Evolutionary conservation across 257 asterid species (phyloP), one percentile per base, ranked within the genome.

Genomic region (Galeopsis tetrahit): DNA sequence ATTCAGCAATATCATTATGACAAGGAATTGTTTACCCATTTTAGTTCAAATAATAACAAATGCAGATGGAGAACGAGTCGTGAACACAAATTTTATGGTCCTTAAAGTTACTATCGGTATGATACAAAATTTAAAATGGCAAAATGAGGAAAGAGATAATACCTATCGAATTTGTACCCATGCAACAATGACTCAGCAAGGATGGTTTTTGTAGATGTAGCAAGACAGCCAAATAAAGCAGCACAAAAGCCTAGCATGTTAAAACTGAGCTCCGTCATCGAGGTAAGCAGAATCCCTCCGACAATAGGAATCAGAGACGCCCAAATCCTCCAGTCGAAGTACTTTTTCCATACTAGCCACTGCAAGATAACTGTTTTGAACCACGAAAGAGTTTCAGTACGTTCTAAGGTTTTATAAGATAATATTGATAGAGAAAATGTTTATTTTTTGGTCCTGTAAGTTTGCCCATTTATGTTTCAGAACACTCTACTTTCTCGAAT

Each of bases 101-200:
- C 9, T 44, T 39, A 72, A 14, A 4, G 4, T 14, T 13, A 58
- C 33, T 32, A 52, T 52, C 40, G 15, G 31, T 7, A 51, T 43
- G 11, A 56, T 31, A 14, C 35, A 40, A 13, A 36, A 53, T 8
- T 31, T 63, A 48, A 3, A 31, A 60, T 32, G 34, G 31, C 3
- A 46, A 9, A 53, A 31, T 28, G 21, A 3, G 44, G 38, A 65
- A 44, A 28, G 31, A 64, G 67, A 65, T 34, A 0, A 3, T 78
- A 89, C 96, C 97, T 88, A 70, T 90, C 94, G 68, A 90, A 90
- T 74, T 90, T 90, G 85, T 85, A 88, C 1, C 94, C 96, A 63
- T 87, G 94, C 78, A 90, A 76, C 71, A 88, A 69, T 58, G 96
- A 90, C 76, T 90, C 96, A 0, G 97, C 96, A 66, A 90, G 88